Conservation (phyloP, 495 filamentous ascomycete species). For the Pyronema omphalodes region DNA sequence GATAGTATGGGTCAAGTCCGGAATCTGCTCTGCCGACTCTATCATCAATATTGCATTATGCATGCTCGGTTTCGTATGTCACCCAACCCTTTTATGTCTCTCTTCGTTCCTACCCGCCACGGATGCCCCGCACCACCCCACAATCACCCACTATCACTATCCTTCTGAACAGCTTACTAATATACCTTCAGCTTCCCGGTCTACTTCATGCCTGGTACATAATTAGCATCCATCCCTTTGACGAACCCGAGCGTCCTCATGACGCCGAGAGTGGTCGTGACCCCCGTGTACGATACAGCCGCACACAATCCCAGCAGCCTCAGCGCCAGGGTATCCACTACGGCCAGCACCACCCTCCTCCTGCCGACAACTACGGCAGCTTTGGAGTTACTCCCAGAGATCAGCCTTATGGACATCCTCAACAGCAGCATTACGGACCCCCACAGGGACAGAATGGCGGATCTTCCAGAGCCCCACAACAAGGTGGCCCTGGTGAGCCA, state of each 20-base stretch:
- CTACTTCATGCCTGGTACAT: conserved; percentile 97
- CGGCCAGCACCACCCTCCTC: conserved; percentile 12
- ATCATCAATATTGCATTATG: conserved; percentile 90
- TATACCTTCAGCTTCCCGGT: conserved; percentile 46
- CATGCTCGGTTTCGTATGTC: conserved; percentile 53
- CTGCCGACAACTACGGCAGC: conserved; percentile 14
- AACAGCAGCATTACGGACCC: conserved; percentile 14
- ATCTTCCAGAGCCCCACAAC: conserved; percentile 22
- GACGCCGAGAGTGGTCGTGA: conserved; percentile 29
- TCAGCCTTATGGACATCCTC: conserved; percentile 17
- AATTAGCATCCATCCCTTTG: conserved; percentile 58
- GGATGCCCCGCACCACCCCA: background rate
- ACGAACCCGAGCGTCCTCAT: conserved; percentile 36
- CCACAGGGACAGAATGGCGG: conserved; percentile 21
- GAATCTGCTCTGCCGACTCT: conserved; percentile 82
- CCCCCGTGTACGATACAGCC: conserved; percentile 25
- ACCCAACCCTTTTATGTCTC: background rate
- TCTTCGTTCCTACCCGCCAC: too few relatives aligned
- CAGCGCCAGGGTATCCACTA: conserved; percentile 23
- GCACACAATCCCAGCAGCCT: conserved; percentile 14
- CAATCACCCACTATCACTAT: too few relatives aligned
- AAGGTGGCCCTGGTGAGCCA: conserved; percentile 32
- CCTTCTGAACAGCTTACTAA: background rate
- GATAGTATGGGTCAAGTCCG: conserved; percentile 85
- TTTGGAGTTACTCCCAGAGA: conserved; percentile 3